These are phyloP conservation scores for Recurvomyces mirabilis DNA, from an alignment of 495 filamentous ascomycete species.

Conservation along the genomic window DNA sequence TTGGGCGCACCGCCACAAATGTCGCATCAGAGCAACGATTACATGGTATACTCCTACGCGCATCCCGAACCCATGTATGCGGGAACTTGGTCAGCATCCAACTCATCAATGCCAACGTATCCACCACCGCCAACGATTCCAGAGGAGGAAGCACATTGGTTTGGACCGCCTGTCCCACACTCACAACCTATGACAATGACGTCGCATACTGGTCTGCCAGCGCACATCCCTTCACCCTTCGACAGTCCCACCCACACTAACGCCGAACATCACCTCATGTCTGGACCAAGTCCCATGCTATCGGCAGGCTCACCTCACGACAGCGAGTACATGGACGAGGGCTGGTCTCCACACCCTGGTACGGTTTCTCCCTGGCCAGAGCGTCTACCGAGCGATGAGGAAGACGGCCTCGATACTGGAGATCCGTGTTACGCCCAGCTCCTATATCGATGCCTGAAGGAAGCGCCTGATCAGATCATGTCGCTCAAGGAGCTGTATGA, in stretches of 20 bases:
- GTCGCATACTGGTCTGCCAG: neutral
- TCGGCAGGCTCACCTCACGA: constrained; percentile 5
- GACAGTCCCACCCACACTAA: neutral
- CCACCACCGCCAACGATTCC: constrained; percentile 1
- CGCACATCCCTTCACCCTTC: neutral
- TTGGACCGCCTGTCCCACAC: too few species aligned
- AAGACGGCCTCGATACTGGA: constrained; percentile 32
- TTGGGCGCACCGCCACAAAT: neutral
- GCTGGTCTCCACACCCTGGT: neutral
- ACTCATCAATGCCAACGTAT: neutral
- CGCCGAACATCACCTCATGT: neutral
- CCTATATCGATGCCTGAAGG: constrained; percentile 65
- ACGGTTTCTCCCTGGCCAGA: neutral
- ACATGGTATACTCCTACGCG: neutral
- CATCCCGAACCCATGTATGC: neutral
- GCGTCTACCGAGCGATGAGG: neutral
- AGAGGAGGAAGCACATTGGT: too few species aligned
- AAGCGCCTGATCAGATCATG: constrained; percentile 52
- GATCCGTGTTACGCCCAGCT: constrained; percentile 69
- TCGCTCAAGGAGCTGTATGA: constrained; percentile 77
- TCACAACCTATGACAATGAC: neutral
- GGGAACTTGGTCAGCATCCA: neutral
- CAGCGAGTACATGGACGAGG: neutral
- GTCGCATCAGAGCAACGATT: neutral
- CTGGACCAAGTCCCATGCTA: constrained; percentile 3